Evolutionary conservation across 1,139 yeast species (phyloP).

Genomic region (Hyphopichia wangnamkhiaoensis): DNA sequence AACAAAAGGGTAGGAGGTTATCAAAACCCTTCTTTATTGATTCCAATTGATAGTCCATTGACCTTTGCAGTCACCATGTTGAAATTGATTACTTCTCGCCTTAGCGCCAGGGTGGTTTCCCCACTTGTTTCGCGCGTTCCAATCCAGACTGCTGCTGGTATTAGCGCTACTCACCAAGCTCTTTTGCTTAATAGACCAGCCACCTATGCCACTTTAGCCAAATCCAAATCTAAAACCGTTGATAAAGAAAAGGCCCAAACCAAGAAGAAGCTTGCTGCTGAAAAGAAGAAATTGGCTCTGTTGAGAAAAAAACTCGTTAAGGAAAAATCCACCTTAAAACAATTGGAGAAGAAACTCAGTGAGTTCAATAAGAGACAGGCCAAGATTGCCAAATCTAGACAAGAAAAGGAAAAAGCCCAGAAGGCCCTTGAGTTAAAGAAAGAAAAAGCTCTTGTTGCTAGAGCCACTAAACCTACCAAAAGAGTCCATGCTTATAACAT

Average conservation of each 20-base stretch:
- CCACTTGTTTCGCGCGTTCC: too few species aligned
- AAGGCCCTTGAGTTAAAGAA: slow-evolving; percentile 3
- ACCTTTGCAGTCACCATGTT: neutral
- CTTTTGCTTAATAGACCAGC: neutral
- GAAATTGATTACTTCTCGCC: neutral
- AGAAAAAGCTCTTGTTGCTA: slow-evolving; percentile 11
- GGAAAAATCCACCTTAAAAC: slow-evolving; percentile 23
- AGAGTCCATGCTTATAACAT: slow-evolving; percentile 29
- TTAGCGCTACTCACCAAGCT: too few species aligned
- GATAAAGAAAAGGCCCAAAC: slow-evolving; percentile 10
- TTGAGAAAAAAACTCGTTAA: slow-evolving; percentile 21
- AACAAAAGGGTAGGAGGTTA: too few species aligned
- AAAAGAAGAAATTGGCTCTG: slow-evolving; percentile 10
- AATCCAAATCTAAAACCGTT: slow-evolving; percentile 3
- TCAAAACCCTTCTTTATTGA: too few species aligned
- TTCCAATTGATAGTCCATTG: too few species aligned
- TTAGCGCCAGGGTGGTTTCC: too few species aligned
- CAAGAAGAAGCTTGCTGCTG: slow-evolving; percentile 6
- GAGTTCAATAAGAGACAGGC: slow-evolving; percentile 13
- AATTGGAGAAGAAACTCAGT: slow-evolving; percentile 21
- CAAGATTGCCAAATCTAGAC: slow-evolving; percentile 9
- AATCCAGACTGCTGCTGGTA: too few species aligned
- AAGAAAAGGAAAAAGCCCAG: slow-evolving; percentile 11
- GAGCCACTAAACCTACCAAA: slow-evolving; percentile 31
- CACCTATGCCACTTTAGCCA: neutral